These are phyloP conservation scores for Dunaliella sp. DNA, from an alignment of 139 green algal species.

Conservation along the genomic window DNA sequence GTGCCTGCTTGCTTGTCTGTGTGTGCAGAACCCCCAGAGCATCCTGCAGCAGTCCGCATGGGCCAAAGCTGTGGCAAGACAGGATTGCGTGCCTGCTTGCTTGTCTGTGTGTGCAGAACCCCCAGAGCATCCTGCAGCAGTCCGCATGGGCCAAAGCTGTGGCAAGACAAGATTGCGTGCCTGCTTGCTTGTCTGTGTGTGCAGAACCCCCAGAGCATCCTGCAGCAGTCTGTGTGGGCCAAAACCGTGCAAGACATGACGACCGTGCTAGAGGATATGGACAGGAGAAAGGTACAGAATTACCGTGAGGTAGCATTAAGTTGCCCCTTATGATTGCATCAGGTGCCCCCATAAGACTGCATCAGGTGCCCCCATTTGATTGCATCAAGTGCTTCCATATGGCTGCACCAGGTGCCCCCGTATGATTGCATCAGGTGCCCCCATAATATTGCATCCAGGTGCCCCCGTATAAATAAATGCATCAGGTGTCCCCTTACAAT, in stretches of 20 bases:
- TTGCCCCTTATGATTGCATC: too few species aligned
- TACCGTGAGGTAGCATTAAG: background rate
- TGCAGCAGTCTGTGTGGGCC: slow-evolving; percentile 28
- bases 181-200: too few species aligned
- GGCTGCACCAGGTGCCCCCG: background rate
- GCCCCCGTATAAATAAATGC: background rate
- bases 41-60: slow-evolving; percentile 12
- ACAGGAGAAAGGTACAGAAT: background rate
- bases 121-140: slow-evolving; percentile 16
- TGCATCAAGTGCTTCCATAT: background rate
- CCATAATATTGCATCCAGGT: background rate
- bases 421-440: background rate
- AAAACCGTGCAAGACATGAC: slow-evolving; percentile 23
- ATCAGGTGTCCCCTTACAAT: too few species aligned
- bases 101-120: slow-evolving; percentile 28
- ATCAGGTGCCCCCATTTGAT: background rate
- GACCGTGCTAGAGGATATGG: slow-evolving; percentile 23
- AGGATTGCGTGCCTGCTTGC: too few species aligned
- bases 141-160: background rate
- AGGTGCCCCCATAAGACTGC: background rate
- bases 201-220: slow-evolving; percentile 30
- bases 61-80: background rate
- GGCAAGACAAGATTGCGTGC: slow-evolving; percentile 16
- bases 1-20: too few species aligned
- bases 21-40: slow-evolving; percentile 27